These are phyloP conservation scores for Ogataea nonfermentans DNA, from an alignment of 805 yeast genomes.

Conservation along the genomic window DNA sequence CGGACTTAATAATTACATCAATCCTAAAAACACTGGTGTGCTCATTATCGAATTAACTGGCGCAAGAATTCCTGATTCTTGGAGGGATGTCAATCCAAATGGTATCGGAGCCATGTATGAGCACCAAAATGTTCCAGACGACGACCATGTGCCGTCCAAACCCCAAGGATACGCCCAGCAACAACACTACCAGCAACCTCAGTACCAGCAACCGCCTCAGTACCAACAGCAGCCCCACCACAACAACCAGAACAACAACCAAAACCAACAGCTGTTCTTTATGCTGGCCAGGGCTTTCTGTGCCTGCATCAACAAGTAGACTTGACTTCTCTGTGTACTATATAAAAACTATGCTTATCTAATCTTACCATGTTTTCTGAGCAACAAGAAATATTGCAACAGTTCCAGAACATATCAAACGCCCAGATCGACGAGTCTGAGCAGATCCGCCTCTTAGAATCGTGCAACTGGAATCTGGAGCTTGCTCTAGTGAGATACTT, in stretches of 20 bases:
- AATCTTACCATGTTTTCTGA: slow-evolving; percentile 10
- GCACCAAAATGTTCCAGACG: slow-evolving; percentile 26
- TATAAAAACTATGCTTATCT: not conserved
- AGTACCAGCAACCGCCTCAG: slow-evolving; percentile 29
- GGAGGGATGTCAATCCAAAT: slow-evolving; percentile 31
- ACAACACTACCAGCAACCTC: slow-evolving; percentile 27
- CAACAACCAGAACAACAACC: slow-evolving; percentile 27
- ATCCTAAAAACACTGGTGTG: slow-evolving; percentile 77
- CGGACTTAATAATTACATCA: slow-evolving; percentile 57
- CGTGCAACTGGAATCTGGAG: slow-evolving; percentile 30
- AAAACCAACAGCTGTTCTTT: not conserved
- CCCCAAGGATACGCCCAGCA: slow-evolving; percentile 9
- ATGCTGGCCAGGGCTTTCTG: slow-evolving; percentile 19
- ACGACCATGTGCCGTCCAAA: slow-evolving; percentile 11
- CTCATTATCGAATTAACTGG: slow-evolving; percentile 62
- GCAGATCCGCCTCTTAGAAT: slow-evolving; percentile 21
- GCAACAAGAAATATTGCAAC: slow-evolving; percentile 20
- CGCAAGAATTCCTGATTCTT: slow-evolving; percentile 42
- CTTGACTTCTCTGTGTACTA: slow-evolving; percentile 7
- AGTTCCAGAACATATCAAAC: slow-evolving; percentile 22
- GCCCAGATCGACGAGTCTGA: slow-evolving; percentile 16
- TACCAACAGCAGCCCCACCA: slow-evolving; percentile 33
- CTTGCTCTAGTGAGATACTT: slow-evolving; percentile 25
- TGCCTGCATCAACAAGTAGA: slow-evolving; percentile 6
- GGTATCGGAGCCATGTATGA: slow-evolving; percentile 36